Percentiles rank a stretch among this genome's conserved stretches.
phyloP scores from a whole-genome alignment of 768 basidiomycete species.

The Psilocybe cyanescens region DNA sequence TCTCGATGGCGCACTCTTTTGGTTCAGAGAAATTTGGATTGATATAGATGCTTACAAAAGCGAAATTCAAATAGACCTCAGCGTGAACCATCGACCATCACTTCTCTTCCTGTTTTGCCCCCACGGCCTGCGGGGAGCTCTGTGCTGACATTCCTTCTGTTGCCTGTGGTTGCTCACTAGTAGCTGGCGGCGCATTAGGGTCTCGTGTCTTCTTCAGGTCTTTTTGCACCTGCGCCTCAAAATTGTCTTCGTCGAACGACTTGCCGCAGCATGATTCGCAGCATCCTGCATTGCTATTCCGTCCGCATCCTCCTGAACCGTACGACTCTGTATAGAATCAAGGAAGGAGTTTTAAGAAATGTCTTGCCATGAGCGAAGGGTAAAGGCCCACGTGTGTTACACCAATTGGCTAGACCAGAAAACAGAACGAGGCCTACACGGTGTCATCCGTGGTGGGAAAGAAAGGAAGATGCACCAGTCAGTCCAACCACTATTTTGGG shows the following conservation, averaged over 20 bases:
- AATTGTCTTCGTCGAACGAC: slow-evolving; percentile 49
- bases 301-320: slow-evolving; percentile 34
- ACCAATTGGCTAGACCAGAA: slow-evolving; percentile 24
- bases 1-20: not conserved
- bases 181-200: slow-evolving; percentile 23
- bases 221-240: slow-evolving; percentile 40
- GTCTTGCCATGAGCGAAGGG: not conserved
- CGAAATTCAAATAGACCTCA: not conserved
- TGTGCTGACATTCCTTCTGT: slow-evolving; percentile 28
- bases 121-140: not conserved
- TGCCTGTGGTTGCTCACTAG: slow-evolving; percentile 26
- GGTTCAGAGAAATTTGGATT: not conserved
- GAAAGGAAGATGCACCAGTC: not conserved
- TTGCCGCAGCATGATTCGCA: slow-evolving; percentile 47
- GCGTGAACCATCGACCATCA: not conserved
- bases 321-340: slow-evolving; percentile 25
- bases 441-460: not conserved
- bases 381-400: slow-evolving; percentile 20
- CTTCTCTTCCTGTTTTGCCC: not conserved
- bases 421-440: slow-evolving; percentile 21
- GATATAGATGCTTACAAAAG: not conserved
- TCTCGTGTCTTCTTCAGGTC: slow-evolving; percentile 43
- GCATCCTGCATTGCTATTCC: slow-evolving; percentile 39
- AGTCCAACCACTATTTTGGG: not conserved
- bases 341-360: not conserved